Evolutionary conservation across 176 grass and related monocot genomes (phyloP), one percentile per base, ranked within the genome.

Genomic region (Tillandsia leiboldiana): DNA sequence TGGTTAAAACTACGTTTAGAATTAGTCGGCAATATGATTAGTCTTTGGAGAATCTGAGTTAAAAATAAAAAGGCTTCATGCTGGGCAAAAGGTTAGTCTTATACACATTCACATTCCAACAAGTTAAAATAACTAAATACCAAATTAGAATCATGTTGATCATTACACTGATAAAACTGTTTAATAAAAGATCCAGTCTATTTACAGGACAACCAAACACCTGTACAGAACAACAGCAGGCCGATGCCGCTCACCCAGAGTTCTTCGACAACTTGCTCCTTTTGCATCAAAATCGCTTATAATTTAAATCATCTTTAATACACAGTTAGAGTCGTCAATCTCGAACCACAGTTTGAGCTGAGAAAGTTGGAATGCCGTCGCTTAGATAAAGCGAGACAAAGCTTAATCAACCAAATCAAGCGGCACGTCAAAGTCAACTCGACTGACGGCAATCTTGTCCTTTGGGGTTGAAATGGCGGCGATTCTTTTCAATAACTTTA

Each of bases 401-500:
- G 50, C 42, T 70, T 28, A 86, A 15, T 84, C 72, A 9, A 70
- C 51, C 48, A 64, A 79, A 56, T 89, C 83, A 2, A 92, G 61
- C 3, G 66, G 73, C 48, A 77, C 70, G 71, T 77, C 76, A 73
- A 96, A 96, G 49, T 76, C 82, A 70, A 96, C 86, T 51, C 49
- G 76, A 27, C 66, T 47, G 49, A 70, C 65, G 26, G 9, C 48
- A 22, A 64, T 48, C 28, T 22, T 81, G 49, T 91, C 79, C 17
- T 77, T 77, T 49, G 69, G 70, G 12, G 70, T 70, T 11, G 83
- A 71, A 73, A 63, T 10, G 11, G 64, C 17, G 3, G 76, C 70
- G 22, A 92, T 75, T 27, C 70, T 83, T 75, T 73, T 81, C 51
- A 96, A 79, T 53, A 96, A 69, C 82, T 76, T 91, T 58, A 92